phyloP scores from a whole-genome alignment of 768 basidiomycete species.

The Suillus weaverae region DNA sequence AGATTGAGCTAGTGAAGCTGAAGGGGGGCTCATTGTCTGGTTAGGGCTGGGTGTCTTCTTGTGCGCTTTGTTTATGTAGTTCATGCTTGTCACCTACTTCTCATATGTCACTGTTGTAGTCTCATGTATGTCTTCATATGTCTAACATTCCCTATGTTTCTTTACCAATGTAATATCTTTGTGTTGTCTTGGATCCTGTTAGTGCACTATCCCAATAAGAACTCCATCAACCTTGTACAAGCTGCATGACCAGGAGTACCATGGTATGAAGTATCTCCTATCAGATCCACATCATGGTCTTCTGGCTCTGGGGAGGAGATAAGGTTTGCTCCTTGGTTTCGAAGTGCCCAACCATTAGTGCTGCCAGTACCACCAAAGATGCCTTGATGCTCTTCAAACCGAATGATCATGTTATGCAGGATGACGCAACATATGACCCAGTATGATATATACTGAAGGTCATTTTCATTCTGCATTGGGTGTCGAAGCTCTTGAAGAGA shows the following conservation, averaged over 20 bases:
- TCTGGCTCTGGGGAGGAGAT: not conserved
- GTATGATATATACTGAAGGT: not conserved
- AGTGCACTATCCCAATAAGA: not conserved
- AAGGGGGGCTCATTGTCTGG: too few relatives aligned
- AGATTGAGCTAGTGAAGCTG: too few relatives aligned
- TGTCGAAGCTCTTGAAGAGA: not conserved
- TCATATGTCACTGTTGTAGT: too few relatives aligned
- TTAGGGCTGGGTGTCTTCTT: too few relatives aligned
- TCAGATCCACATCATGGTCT: not conserved
- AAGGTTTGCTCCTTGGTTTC: not conserved
- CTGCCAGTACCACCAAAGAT: not conserved
- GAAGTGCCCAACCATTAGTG: not conserved
- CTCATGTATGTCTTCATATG: too few relatives aligned
- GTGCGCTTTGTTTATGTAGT: too few relatives aligned
- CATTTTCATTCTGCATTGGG: not conserved
- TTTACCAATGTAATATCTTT: not conserved
- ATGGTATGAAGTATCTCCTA: not conserved
- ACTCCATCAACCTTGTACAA: not conserved
- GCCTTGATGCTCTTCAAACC: not conserved
- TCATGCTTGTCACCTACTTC: too few relatives aligned
- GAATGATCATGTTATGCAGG: constrained; percentile 4
- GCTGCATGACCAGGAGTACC: not conserved
- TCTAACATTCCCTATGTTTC: not conserved
- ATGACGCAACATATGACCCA: constrained; percentile 5
- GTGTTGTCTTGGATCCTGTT: not conserved